Percentiles rank a stretch among this genome's conserved stretches.
phyloP scores from a whole-genome alignment of 805 yeast genomes.

The Candida tibetensis region DNA sequence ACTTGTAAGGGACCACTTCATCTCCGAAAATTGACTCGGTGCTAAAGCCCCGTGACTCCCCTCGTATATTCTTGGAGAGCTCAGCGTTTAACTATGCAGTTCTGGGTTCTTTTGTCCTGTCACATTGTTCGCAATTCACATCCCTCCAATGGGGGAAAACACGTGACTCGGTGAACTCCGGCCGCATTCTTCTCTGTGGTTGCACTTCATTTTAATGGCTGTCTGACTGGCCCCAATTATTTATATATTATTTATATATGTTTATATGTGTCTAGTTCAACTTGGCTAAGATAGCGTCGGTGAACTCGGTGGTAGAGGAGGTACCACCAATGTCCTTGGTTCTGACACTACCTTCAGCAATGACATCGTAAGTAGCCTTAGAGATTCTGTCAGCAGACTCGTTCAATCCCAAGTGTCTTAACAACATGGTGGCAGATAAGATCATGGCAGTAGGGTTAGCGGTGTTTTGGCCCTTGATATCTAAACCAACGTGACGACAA shows the following conservation, averaged over 20 bases:
- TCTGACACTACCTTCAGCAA: conserved; percentile 80
- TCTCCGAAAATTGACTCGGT: too few species aligned
- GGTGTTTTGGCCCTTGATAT: conserved; percentile 88
- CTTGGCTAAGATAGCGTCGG: conserved; percentile 81
- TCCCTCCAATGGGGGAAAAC: too few species aligned
- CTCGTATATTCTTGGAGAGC: too few species aligned
- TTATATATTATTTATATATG: not conserved
- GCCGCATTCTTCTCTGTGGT: too few species aligned
- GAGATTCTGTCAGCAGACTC: conserved; percentile 82
- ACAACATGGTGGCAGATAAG: conserved; percentile 83
- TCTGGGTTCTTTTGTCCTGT: too few species aligned
- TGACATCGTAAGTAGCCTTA: conserved; percentile 82
- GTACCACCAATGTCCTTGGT: conserved; percentile 93
- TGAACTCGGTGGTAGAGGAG: conserved; percentile 88
- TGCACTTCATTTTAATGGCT: too few species aligned
- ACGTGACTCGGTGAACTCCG: too few species aligned
- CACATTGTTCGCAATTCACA: too few species aligned
- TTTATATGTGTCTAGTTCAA: conserved; percentile 36
- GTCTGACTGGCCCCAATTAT: not conserved
- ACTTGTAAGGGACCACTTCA: too few species aligned
- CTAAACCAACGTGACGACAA: conserved; percentile 98
- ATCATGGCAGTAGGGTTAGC: conserved; percentile 99
- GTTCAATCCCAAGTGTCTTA: conserved; percentile 92
- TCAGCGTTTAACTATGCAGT: too few species aligned
- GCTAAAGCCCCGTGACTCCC: too few species aligned